Conservation (phyloP, 768 basidiomycete species). For the Suillus occidentalis region DNA sequence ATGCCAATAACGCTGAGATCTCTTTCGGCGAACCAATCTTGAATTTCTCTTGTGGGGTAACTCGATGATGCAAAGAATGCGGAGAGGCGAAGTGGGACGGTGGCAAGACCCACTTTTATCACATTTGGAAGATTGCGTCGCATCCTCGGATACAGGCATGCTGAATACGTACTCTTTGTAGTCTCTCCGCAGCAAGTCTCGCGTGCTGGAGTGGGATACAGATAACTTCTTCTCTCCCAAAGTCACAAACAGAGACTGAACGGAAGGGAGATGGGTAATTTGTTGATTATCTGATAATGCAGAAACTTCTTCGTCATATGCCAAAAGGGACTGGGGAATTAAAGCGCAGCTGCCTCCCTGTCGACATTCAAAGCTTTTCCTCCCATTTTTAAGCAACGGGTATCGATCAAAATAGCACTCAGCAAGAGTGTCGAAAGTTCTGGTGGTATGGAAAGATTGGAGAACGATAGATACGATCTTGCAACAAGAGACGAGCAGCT, state of each 20-base stretch:
- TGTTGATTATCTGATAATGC: conserved; percentile 30
- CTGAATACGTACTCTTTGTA: conserved; percentile 82
- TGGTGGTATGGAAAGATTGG: conserved; percentile 35
- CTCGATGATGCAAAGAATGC: conserved; percentile 30
- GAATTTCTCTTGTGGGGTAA: conserved; percentile 21
- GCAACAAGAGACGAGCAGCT: conserved; percentile 77
- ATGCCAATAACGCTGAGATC: conserved; percentile 71
- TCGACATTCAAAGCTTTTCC: conserved; percentile 78
- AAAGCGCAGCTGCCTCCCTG: conserved; percentile 63
- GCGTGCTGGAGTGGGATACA: conserved; percentile 62
- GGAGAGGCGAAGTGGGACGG: conserved; percentile 68
- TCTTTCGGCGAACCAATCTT: conserved; percentile 66
- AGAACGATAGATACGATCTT: conserved; percentile 21
- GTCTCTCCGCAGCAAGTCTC: conserved; percentile 88
- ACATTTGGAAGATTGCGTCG: conserved; percentile 18
- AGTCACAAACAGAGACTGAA: conserved; percentile 53
- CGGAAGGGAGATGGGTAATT: conserved; percentile 26
- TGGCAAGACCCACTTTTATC: conserved; percentile 74
- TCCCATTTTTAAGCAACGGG: conserved; percentile 69
- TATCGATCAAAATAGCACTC: conserved; percentile 84
- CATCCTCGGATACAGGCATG: conserved; percentile 33
- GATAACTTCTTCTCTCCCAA: conserved; percentile 56
- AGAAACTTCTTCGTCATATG: conserved; percentile 17
- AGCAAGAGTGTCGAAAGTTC: conserved; percentile 81
- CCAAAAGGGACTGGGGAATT: conserved; percentile 52